Base-by-base conservation (phyloP, 2,329 filamentous ascomycete species). In the Coniochaeta pulveracea region DNA sequence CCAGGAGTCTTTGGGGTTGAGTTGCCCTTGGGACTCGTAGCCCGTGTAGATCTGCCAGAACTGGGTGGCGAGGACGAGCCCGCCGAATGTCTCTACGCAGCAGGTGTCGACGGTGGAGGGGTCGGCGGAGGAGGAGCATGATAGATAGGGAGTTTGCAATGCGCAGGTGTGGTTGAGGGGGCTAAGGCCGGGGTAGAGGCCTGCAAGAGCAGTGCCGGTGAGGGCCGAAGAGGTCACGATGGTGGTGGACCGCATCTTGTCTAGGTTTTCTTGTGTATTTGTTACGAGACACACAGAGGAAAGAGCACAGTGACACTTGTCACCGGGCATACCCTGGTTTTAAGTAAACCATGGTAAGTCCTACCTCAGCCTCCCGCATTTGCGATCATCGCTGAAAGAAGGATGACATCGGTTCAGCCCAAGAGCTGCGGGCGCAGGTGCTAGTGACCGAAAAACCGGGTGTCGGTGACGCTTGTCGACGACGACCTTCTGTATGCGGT, bases 41-140 rank as follows among this genome's bases (percentile, higher is more conserved):
- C 74, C 75, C 0, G 76, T 80, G 47, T 75, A 74, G 0, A 70
- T 73, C 43, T 65, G 58, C 76, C 76, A 81, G 51, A 73, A 76
- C 41, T 80, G 75, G 0, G 76, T 80, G 36, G 58, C 58, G 3
- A 80, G 57, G 43, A 61, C 47, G 5, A 80, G 59, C 4, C 76
- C 76, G 18, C 76, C 76, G 43, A 60, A 79, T 0, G 76, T 80
- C 56, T 80, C 76, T 11, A 63, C 62, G 44, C 76, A 80, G 61
- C 76, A 80, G 1, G 67, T 67, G 46, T 80, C 74, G 21, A 71
- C 66, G 34, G 57, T 48, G 21, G 44, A 2, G 57, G 60, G 16
- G 54, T 51, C 5, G 64, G 67, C 42, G 2, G 52, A 47, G 10
- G 53, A 43, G 1, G 67, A 69, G 54, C 70, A 75, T 2, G 69